A percentile compares a stretch with the other conserved stretches of the same genome.
Evolutionary conservation across 2,329 filamentous ascomycete species (phyloP).

Genomic region (Penicillium sp.): DNA sequence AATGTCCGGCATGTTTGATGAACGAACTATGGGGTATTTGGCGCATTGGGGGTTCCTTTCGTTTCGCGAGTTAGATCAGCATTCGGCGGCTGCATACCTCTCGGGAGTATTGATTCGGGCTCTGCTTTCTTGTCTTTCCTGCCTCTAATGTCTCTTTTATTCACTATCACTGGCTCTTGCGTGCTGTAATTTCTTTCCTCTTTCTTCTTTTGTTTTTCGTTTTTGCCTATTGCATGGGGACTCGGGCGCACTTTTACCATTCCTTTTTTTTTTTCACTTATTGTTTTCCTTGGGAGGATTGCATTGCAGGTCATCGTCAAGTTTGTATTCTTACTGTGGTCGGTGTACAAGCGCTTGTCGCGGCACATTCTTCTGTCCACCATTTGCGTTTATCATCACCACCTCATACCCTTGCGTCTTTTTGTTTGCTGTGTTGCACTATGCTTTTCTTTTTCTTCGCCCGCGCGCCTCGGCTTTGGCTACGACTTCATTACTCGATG

Average conservation of each 20-base stretch:
- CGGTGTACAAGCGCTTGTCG: conserved; percentile 25
- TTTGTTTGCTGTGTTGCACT: conserved; percentile 26
- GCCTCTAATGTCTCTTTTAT: conserved; percentile 22
- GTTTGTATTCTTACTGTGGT: conserved; percentile 33
- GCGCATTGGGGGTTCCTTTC: conserved; percentile 44
- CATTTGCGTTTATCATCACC: conserved; percentile 28
- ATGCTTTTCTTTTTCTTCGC: conserved; percentile 17
- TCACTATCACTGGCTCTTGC: conserved; percentile 25
- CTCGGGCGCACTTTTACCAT: conserved; percentile 15
- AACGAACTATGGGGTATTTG: conserved; percentile 43
- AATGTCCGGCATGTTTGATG: conserved; percentile 51
- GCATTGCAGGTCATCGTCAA: conserved; percentile 36
- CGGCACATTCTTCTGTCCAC: conserved; percentile 25
- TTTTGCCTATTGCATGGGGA: neutral
- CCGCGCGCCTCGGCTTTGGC: conserved; percentile 5
- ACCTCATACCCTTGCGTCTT: conserved; percentile 39
- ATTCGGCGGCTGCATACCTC: conserved; percentile 44
- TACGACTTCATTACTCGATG: neutral
- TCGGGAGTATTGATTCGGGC: conserved; percentile 41
- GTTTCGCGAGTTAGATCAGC: conserved; percentile 47
- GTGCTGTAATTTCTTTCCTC: conserved; percentile 30
- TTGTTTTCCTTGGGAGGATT: conserved; percentile 35
- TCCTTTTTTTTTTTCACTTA: conserved; percentile 23
- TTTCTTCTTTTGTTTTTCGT: neutral
- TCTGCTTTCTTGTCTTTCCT: conserved; percentile 34